A percentile compares a stretch with the other conserved stretches of the same genome.
Evolutionary conservation across 352 stramenopile species (phyloP).

Genomic region (Phytophthora idaei): DNA sequence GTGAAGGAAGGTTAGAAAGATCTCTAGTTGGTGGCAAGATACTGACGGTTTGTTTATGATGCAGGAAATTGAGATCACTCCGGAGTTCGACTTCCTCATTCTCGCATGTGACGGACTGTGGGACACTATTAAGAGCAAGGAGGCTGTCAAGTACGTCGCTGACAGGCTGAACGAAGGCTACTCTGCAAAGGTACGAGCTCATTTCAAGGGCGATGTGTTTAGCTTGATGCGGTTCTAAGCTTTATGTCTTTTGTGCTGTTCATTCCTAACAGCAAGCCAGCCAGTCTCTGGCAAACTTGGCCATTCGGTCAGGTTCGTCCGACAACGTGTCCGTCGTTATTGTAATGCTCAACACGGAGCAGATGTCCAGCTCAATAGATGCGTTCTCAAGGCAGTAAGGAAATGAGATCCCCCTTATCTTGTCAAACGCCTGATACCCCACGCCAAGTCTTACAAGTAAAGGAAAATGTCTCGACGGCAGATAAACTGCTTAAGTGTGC

Average conservation of each 20-base stretch:
- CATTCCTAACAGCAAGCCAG: conserved; percentile 58
- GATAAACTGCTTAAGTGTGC: conserved; percentile 30
- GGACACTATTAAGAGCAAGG: conserved; percentile 93
- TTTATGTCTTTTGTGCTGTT: conserved; percentile 4
- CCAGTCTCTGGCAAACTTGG: conserved; percentile 83
- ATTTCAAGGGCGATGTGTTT: not conserved
- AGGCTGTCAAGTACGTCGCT: conserved; percentile 86
- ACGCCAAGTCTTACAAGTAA: conserved; percentile 6
- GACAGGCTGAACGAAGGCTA: conserved; percentile 74
- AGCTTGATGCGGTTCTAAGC: not conserved
- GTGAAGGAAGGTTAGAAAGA: conserved; percentile 9
- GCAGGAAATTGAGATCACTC: conserved; percentile 88
- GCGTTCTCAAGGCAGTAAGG: conserved; percentile 5
- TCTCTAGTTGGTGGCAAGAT: not conserved
- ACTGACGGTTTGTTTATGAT: conserved; percentile 7
- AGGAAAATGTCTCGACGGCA: conserved; percentile 13
- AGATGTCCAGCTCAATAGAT: conserved; percentile 38
- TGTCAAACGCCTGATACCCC: too few relatives aligned
- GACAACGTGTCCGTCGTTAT: conserved; percentile 91
- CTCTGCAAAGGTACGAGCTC: conserved; percentile 55
- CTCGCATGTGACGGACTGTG: conserved; percentile 93
- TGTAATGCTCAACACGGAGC: conserved; percentile 72
- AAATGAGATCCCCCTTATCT: not conserved
- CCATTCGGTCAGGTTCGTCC: conserved; percentile 85
- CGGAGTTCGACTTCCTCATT: conserved; percentile 92